A percentile compares a stretch with the other conserved stretches of the same genome.
phyloP scores from a whole-genome alignment of 805 yeast species.

The Clavispora phyllophila region DNA sequence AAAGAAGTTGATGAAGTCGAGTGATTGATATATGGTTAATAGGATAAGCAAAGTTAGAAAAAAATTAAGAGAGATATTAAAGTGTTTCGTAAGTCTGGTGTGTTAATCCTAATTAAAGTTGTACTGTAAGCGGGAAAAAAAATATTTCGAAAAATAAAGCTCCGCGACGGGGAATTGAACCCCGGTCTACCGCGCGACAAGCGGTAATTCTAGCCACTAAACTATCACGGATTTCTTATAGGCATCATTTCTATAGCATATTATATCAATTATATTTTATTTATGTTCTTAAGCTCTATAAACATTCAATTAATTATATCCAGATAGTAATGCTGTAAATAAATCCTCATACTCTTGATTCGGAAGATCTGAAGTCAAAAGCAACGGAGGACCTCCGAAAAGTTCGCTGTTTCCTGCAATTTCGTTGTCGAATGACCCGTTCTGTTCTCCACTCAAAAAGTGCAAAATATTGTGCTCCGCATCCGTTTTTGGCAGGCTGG shows the following conservation, averaged over 20 bases:
- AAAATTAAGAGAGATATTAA: no score
- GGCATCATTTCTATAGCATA: not conserved
- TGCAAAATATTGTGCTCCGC: slow-evolving; percentile 1
- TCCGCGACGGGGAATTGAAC: slow-evolving; percentile 20
- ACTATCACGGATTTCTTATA: slow-evolving; percentile 12
- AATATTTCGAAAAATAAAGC: slow-evolving; percentile 7
- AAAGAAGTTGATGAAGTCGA: slow-evolving; percentile 42
- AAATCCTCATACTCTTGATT: slow-evolving; percentile 1
- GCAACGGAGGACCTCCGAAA: slow-evolving; percentile 3
- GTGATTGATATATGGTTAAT: not conserved
- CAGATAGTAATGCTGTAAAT: not conserved
- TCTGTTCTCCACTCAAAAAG: not conserved
- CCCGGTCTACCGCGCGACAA: slow-evolving; percentile 22
- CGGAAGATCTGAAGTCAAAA: slow-evolving; percentile 1
- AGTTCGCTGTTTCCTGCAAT: not conserved
- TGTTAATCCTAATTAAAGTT: no score
- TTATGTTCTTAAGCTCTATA: no score
- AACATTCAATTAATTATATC: not conserved
- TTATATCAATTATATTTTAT: no score
- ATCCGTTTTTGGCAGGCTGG: not conserved
- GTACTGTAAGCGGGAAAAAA: no score
- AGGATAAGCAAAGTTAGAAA: not conserved
- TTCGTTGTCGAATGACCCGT: not conserved
- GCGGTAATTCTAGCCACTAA: slow-evolving; percentile 21
- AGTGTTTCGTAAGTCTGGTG: no score